A percentile compares a stretch with the other conserved stretches of the same genome.
phyloP scores from a whole-genome alignment of 352 stramenopile genomes.

The Globisporangium lucens region DNA sequence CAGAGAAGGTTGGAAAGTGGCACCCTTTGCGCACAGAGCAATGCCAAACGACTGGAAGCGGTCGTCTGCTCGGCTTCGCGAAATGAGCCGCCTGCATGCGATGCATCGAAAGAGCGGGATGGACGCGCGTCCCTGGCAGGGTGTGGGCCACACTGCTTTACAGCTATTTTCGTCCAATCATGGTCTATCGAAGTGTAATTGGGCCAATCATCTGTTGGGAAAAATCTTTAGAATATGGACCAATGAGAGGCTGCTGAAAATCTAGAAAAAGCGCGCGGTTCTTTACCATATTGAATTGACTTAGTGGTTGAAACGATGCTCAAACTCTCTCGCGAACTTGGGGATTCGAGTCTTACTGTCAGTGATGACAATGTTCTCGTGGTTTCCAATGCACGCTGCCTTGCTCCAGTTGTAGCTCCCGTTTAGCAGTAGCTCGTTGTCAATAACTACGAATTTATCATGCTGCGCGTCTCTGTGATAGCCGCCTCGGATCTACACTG shows the following conservation, averaged over 20 bases:
- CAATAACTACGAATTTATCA: no score
- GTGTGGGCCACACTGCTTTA: not conserved
- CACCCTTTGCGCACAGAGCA: not conserved
- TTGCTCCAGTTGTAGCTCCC: no score
- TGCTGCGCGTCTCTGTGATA: no score
- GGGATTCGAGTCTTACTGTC: no score
- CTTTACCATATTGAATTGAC: not conserved
- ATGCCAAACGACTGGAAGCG: not conserved
- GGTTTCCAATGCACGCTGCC: no score
- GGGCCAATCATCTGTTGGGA: no score
- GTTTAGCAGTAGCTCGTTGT: no score
- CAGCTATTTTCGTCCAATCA: not conserved
- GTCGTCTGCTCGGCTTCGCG: not conserved
- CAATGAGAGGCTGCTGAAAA: not conserved
- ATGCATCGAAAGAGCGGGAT: not conserved
- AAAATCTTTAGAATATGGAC: not conserved
- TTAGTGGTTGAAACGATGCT: no score
- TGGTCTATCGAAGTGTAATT: no score
- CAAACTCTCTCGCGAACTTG: no score
- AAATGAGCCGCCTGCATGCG: not conserved
- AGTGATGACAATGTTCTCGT: no score
- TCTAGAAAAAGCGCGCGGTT: slow-evolving; percentile 2
- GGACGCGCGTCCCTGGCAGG: not conserved
- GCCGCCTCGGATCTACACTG: no score
- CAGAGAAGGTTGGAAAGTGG: slow-evolving; percentile 1